Evolutionary conservation across 768 basidiomycete species (phyloP).

Genomic region (Trametopsis cervina): DNA sequence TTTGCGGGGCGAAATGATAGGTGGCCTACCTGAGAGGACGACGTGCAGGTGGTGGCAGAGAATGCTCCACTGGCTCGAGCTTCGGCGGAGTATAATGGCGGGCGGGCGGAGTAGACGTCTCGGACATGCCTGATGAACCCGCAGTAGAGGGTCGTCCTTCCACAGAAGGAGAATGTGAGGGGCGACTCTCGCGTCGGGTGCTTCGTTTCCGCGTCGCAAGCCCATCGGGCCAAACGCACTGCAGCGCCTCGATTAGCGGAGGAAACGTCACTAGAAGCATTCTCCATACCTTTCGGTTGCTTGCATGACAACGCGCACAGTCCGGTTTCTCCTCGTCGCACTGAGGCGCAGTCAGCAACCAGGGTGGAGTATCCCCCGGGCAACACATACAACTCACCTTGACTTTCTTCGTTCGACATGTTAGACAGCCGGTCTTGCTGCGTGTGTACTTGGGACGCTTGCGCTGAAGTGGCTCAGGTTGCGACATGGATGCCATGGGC

Average conservation of each 20-base stretch:
- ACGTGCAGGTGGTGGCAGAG: conserved; percentile 10
- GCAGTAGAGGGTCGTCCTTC: conserved; percentile 69
- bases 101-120: conserved; percentile 65
- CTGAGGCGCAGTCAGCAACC: conserved; percentile 29
- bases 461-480: conserved; percentile 50
- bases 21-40: not conserved
- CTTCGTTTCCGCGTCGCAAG: conserved; percentile 68
- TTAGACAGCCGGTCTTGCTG: conserved; percentile 91
- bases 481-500: conserved; percentile 4
- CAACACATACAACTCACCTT: conserved; percentile 49
- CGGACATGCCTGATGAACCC: conserved; percentile 67
- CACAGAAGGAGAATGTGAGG: conserved; percentile 34
- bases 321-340: conserved; percentile 89
- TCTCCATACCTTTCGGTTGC: conserved; percentile 66
- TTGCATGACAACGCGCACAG: conserved; percentile 82
- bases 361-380: not conserved
- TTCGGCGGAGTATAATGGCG: conserved; percentile 60
- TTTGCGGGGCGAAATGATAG: not conserved
- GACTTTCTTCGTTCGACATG: conserved; percentile 91
- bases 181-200: conserved; percentile 33
- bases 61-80: conserved; percentile 35
- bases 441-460: conserved; percentile 91
- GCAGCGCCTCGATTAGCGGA: conserved; percentile 2
- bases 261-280: not conserved
- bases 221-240: conserved; percentile 82